These are phyloP conservation scores for Anacardium occidentale DNA, from an alignment of 345 rosid genomes.

Conservation along the genomic window DNA sequence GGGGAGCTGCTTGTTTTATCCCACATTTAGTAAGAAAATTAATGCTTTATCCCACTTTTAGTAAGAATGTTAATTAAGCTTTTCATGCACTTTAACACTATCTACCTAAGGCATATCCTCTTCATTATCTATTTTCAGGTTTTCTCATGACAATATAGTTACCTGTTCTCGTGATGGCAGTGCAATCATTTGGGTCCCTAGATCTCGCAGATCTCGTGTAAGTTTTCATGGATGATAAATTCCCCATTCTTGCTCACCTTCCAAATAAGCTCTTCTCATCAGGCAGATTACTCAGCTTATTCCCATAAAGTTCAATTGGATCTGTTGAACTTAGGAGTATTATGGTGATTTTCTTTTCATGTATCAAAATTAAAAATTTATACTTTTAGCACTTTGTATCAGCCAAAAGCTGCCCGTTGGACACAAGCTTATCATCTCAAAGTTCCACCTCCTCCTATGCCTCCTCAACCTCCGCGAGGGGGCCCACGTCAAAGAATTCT, in stretches of 20 bases:
- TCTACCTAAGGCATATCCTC: background rate
- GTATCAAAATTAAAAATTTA: background rate
- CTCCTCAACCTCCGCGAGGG: constrained; percentile 91
- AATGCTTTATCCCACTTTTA: no score
- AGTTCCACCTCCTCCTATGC: constrained; percentile 99
- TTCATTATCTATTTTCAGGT: constrained; percentile 51
- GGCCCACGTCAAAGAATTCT: constrained; percentile 98
- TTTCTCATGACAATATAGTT: constrained; percentile 86
- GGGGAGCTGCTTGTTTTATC: constrained; percentile 11
- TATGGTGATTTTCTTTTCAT: background rate
- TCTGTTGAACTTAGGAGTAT: background rate
- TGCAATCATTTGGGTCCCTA: constrained; percentile 98
- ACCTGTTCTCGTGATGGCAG: constrained; percentile 99
- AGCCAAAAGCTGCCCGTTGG: constrained; percentile 95
- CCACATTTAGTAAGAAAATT: background rate
- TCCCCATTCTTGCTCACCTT: background rate
- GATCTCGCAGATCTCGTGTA: constrained; percentile 93
- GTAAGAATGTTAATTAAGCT: background rate
- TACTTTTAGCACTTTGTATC: constrained; percentile 22
- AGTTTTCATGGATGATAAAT: constrained; percentile 16
- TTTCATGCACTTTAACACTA: constrained; percentile 6
- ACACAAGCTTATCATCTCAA: constrained; percentile 83
- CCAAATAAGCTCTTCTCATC: background rate
- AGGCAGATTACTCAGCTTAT: no score
- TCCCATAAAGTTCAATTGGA: constrained; percentile 7